A percentile compares a stretch with the other conserved stretches of the same genome.
These are phyloP conservation scores for Arthonia radiata DNA, from an alignment of 495 filamentous ascomycete species.

Conservation along the genomic window DNA sequence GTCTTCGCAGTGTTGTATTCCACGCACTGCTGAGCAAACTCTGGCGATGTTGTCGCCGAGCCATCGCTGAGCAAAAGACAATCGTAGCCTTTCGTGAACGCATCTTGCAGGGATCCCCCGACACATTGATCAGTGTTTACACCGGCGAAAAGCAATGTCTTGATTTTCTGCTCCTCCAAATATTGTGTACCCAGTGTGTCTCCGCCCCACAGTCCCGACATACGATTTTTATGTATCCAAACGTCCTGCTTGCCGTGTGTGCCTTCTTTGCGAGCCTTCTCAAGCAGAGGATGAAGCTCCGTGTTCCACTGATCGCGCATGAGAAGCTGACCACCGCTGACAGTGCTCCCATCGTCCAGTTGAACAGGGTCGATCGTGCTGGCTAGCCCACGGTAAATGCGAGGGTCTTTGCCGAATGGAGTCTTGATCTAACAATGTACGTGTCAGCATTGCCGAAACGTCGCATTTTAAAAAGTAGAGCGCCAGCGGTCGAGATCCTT, in stretches of 20 bases:
- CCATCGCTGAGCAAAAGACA: conserved; percentile 29
- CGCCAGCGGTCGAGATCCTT: no score
- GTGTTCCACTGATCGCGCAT: conserved; percentile 30
- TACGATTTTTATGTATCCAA: conserved; percentile 29
- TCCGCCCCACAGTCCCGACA: conserved; percentile 27
- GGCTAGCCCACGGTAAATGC: conserved; percentile 20
- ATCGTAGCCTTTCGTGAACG: conserved; percentile 27
- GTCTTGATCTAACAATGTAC: conserved; percentile 7
- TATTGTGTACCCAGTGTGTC: conserved; percentile 12
- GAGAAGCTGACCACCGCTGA: conserved; percentile 22
- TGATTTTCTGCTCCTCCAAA: conserved; percentile 17
- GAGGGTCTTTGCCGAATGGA: conserved; percentile 6
- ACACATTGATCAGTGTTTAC: conserved; percentile 40
- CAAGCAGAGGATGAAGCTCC: conserved; percentile 21
- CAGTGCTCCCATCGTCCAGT: conserved; percentile 14
- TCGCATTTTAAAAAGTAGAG: no score
- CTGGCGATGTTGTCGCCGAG: conserved; percentile 23
- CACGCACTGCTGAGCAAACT: conserved; percentile 15
- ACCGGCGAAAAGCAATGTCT: conserved; percentile 27
- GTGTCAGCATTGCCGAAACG: no score
- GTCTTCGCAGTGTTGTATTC: conserved; percentile 19
- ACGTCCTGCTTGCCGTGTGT: conserved; percentile 17
- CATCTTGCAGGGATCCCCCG: conserved; percentile 25
- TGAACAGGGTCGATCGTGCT: conserved; percentile 15
- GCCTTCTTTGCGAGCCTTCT: conserved; percentile 13